These are phyloP conservation scores for Zelopaecilomyces penicillatus DNA, from an alignment of 2,329 filamentous ascomycete genomes.

Conservation along the genomic window DNA sequence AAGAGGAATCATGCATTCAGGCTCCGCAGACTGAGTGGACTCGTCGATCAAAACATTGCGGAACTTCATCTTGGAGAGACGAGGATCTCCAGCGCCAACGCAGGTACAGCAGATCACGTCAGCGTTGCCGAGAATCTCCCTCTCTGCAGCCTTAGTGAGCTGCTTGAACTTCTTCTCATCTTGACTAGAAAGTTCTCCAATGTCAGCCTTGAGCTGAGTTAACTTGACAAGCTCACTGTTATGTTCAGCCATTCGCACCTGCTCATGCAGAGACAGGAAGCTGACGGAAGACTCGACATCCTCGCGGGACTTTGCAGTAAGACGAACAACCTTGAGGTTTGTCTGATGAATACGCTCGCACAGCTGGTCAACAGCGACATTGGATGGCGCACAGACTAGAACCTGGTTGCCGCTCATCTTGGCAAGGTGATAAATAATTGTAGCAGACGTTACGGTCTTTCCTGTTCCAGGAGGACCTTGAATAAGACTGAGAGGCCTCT, in stretches of 20 bases:
- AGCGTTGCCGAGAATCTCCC: conserved; percentile 88
- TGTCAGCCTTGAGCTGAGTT: conserved; percentile 82
- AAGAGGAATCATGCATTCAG: conserved; percentile 97
- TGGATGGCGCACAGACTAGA: conserved; percentile 92
- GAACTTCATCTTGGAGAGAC: conserved; percentile 95
- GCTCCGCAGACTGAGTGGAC: conserved; percentile 95
- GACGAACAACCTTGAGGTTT: conserved; percentile 88
- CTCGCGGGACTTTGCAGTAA: conserved; percentile 97
- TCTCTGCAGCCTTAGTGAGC: conserved; percentile 84
- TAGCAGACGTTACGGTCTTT: conserved; percentile 97
- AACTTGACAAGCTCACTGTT: conserved; percentile 90
- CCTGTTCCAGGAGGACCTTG: conserved; percentile 95
- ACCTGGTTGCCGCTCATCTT: conserved; percentile 94
- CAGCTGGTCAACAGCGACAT: conserved; percentile 95
- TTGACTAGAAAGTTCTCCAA: conserved; percentile 85
- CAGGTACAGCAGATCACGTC: conserved; percentile 99
- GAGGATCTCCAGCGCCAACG: conserved; percentile 91
- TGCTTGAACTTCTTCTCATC: conserved; percentile 99
- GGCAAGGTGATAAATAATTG: conserved; percentile 94
- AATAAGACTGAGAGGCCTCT: conserved; percentile 89
- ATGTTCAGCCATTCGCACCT: conserved; percentile 94
- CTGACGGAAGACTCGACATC: conserved; percentile 98
- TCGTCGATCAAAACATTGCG: conserved; percentile 96
- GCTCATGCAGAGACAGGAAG: conserved; percentile 90
- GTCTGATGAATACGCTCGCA: conserved; percentile 95